Evolutionary conservation across 2,329 filamentous ascomycete genomes (phyloP), one percentile per base, ranked within the genome.

Genomic region (Fusarium pseudoanthophilum): DNA sequence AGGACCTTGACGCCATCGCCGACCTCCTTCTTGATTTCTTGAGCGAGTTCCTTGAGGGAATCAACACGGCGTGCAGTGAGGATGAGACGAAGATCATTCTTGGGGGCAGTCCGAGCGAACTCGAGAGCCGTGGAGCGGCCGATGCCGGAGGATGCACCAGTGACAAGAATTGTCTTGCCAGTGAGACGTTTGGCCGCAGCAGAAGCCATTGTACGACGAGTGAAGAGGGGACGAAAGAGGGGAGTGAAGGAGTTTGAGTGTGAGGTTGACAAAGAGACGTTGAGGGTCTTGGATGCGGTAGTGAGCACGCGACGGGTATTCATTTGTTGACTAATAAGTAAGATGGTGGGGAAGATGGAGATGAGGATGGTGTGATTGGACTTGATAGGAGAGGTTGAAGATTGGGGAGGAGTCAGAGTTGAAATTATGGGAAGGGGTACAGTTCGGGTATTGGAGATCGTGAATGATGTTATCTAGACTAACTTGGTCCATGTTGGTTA

Each of bases 71-170:
- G 90, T n/a, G 96, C 96, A 11, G 96, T 96, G 67, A 98, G 84
- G 76, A 98, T 91, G 57, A 99, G 87, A 81, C 93, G 94, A 74
- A 98, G 87, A 81, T 92, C 89, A 79, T 91, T 87, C 63, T 91
- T 88, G 13, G 94, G 94, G 28, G 92, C 89, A 4, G 95, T 95
- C 64, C 94, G 91, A 32, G 96, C 96, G 80, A 98, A 99, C 83
- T 98, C 96, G 74, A 96, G 86, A n/a, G 95, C 96, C 24, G 89
- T 92, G 77, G 89, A 90, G 63, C 88, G 90, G 30, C 96, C 96
- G 82, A 99, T 98, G 71, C 96, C 96, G 26, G 94, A 97, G 8
- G 93, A 96, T 37, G 96, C 96, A 64, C 96, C 96, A 10, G 96
- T 98, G 72, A 99, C 89, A 64, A 98, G 84, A 67, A 98, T 87